phyloP scores from a whole-genome alignment of 768 basidiomycete genomes.

The Clitopilus passeckerianus region DNA sequence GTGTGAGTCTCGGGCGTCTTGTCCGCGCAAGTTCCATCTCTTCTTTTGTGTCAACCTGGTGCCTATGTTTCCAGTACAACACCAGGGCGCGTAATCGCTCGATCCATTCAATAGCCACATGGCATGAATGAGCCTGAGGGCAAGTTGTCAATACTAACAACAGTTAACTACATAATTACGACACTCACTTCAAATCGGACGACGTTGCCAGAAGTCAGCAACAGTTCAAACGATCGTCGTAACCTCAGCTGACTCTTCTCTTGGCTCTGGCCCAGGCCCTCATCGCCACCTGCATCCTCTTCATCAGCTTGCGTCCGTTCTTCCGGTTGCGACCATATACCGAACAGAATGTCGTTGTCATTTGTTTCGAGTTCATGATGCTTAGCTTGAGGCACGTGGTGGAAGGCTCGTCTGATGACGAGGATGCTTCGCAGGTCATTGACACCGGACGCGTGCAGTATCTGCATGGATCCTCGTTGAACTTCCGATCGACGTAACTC shows the following conservation, averaged over 20 bases:
- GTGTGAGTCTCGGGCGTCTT: slow-evolving; percentile 56
- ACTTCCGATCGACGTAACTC: slow-evolving; percentile 49
- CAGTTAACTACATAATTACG: neutral
- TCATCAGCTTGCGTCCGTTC: slow-evolving; percentile 45
- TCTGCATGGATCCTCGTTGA: slow-evolving; percentile 57
- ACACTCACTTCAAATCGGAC: slow-evolving; percentile 73
- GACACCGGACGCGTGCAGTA: slow-evolving; percentile 61
- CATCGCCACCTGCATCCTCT: slow-evolving; percentile 64
- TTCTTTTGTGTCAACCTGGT: slow-evolving; percentile 67
- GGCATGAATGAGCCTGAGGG: slow-evolving; percentile 56
- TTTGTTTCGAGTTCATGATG: slow-evolving; percentile 27
- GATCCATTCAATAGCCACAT: slow-evolving; percentile 82
- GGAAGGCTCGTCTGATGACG: slow-evolving; percentile 59
- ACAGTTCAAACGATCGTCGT: slow-evolving; percentile 73
- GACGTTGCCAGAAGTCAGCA: slow-evolving; percentile 62
- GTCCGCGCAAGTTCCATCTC: slow-evolving; percentile 78
- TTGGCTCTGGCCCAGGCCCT: slow-evolving; percentile 31
- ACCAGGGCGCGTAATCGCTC: slow-evolving; percentile 64
- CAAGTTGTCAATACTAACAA: neutral
- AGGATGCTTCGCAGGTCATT: slow-evolving; percentile 70
- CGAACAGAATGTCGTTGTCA: slow-evolving; percentile 27
- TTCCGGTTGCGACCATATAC: slow-evolving; percentile 29
- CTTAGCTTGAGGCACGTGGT: slow-evolving; percentile 29
- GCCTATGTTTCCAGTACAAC: slow-evolving; percentile 75
- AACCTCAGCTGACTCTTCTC: slow-evolving; percentile 47